Evolutionary conservation across 495 filamentous ascomycete genomes (phyloP).

Genomic region (Penicillium diatomitis): DNA sequence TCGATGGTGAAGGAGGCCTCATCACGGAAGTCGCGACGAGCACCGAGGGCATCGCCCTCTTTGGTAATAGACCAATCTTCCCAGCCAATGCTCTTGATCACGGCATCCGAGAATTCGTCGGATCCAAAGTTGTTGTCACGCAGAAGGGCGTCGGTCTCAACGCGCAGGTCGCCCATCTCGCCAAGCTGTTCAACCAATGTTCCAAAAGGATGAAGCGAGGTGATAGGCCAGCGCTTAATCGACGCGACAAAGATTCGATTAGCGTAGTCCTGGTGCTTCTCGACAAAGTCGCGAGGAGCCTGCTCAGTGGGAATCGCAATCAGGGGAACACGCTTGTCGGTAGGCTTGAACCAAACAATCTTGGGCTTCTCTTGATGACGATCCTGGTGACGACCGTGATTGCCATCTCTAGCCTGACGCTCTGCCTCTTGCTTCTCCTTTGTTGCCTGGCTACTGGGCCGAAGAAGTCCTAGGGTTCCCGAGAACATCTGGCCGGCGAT

Average conservation of each 20-base stretch:
- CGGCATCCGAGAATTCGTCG: slow-evolving; percentile 95
- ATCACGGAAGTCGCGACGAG: slow-evolving; percentile 82
- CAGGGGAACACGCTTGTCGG: slow-evolving; percentile 94
- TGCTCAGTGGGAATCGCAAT: slow-evolving; percentile 98
- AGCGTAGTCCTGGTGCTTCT: slow-evolving; percentile 95
- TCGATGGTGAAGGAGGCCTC: slow-evolving; percentile 91
- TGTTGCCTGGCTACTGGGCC: slow-evolving; percentile 95
- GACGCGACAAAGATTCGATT: slow-evolving; percentile 97
- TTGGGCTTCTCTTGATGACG: slow-evolving; percentile 95
- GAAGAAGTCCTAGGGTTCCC: slow-evolving; percentile 83
- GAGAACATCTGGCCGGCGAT: slow-evolving; percentile 99
- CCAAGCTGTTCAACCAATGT: slow-evolving; percentile 95
- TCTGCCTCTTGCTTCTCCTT: slow-evolving; percentile 99
- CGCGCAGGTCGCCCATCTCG: slow-evolving; percentile 92
- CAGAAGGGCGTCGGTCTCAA: slow-evolving; percentile 94
- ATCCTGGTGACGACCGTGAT: slow-evolving; percentile 64
- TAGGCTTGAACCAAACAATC: slow-evolving; percentile 99
- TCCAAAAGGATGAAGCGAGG: slow-evolving; percentile 96
- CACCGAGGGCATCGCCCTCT: slow-evolving; percentile 69
- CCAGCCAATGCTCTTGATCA: slow-evolving; percentile 82
- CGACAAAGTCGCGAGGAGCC: slow-evolving; percentile 93
- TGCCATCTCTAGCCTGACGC: slow-evolving; percentile 80
- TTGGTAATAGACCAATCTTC: slow-evolving; percentile 82
- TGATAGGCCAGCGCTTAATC: slow-evolving; percentile 99
- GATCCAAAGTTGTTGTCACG: slow-evolving; percentile 98